A percentile compares a stretch with the other conserved stretches of the same genome.
Conservation (phyloP, 2,329 filamentous ascomycete species). For the Fusarium papillatum region DNA sequence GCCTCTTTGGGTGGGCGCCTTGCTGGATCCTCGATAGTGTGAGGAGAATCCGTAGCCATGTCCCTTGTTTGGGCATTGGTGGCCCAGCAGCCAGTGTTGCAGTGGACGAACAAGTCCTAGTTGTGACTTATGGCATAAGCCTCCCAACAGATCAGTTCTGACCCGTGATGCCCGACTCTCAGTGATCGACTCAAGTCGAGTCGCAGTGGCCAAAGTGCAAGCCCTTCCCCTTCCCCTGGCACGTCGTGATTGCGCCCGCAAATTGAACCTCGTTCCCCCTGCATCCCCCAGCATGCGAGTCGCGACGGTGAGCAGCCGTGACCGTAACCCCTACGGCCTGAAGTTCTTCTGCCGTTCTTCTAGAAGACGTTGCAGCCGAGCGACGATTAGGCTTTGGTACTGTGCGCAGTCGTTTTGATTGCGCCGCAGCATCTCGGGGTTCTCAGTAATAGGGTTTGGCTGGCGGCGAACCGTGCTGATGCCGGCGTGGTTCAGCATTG, state of each 20-base stretch:
- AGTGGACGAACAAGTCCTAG: constrained; percentile 17
- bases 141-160: neutral
- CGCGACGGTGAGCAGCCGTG: neutral
- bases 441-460: constrained; percentile 32
- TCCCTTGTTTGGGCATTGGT: constrained; percentile 15
- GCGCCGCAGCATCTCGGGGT: neutral
- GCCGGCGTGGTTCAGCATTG: constrained; percentile 14
- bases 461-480: constrained; percentile 31
- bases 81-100: constrained; percentile 8
- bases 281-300: constrained; percentile 18
- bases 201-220: constrained; percentile 20
- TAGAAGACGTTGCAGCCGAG: constrained; percentile 44
- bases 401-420: constrained; percentile 18
- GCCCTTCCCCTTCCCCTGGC: constrained; percentile 16
- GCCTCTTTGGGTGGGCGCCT: constrained; percentile 24
- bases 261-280: constrained; percentile 37
- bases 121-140: constrained; percentile 23
- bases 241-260: constrained; percentile 35
- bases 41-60: constrained; percentile 1
- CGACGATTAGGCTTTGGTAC: constrained; percentile 11
- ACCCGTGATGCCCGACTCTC: constrained; percentile 12
- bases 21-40: constrained; percentile 31
- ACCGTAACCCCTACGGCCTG: constrained; percentile 4
- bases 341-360: constrained; percentile 48
- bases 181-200: constrained; percentile 10